Base-by-base conservation (phyloP, 768 basidiomycete genomes). In the Psilocybe sp. region DNA sequence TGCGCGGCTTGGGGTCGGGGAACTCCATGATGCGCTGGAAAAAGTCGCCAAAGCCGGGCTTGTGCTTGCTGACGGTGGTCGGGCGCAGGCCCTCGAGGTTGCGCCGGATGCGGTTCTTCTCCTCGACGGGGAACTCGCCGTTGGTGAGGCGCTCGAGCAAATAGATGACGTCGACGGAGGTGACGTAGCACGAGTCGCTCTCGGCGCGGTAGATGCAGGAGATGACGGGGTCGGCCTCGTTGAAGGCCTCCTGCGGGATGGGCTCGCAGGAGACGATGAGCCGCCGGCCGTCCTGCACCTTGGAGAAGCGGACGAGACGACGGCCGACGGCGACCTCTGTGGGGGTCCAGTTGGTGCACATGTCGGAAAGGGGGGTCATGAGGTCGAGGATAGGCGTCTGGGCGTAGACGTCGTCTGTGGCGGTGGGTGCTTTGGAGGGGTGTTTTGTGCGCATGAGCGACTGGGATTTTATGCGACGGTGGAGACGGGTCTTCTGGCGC, bases 21-120 rank as follows among this genome's bases (percentile, higher is more conserved):
- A 97, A 96, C 45, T 89, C 84, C 96, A 99, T 98, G 72, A 99
- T 94, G 57, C 85, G 79, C 70, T 89, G 85, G 78, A 98, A 99
- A 66, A 98, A 92, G n/a, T 79, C 75, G 59, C 90, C 89, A 50
- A 81, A 85, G 10, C 84, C 87, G 0, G 79, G 71, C 57, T 90
- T 88, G 64, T 82, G 81, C 72, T 97, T 99, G 23, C 89, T 88
- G 3, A 98, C 84, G 1, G 95, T 97, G 47, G 82, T 87, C 1
- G 96, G 96, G 45, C 85, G 79, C 62, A 97, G 87, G 19, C 90
- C 92, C 66, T 99, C 95, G 28, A 99, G 74, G 67, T 98, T 98
- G 49, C 95, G 80, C 54, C 96, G 77, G 59, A 98, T 96, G 46
- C 96, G 78, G 61, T 98, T 98, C 78, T 96, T 98, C 76, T 98